Conservation (phyloP, 805 yeast genomes). For the Candida peoriensis region DNA sequence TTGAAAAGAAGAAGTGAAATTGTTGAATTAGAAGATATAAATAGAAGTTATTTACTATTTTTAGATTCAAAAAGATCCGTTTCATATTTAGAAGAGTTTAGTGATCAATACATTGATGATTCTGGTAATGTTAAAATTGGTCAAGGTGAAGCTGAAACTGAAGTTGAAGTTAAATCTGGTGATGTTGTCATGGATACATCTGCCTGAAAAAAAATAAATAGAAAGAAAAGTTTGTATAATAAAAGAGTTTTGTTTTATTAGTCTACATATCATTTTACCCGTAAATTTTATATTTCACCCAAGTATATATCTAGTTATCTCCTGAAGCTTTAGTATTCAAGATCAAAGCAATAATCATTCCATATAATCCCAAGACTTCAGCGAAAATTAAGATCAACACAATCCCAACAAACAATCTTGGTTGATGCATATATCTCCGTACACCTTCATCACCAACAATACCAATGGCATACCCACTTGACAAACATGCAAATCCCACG, state of each 20-base stretch:
- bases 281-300: not conserved
- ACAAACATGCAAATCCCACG: conserved; percentile 94
- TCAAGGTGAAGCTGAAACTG: conserved; percentile 24
- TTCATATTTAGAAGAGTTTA: conserved; percentile 67
- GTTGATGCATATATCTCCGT: conserved; percentile 82
- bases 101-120: conserved; percentile 71
- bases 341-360: conserved; percentile 92
- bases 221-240: not conserved
- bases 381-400: conserved; percentile 86
- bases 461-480: conserved; percentile 96
- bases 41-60: conserved; percentile 81
- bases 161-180: conserved; percentile 39
- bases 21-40: conserved; percentile 78
- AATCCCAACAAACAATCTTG: conserved; percentile 83
- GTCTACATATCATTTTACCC: not conserved
- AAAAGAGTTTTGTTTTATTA: conserved; percentile 1
- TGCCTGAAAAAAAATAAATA: conserved; percentile 8
- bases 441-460: conserved; percentile 94
- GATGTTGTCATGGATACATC: conserved; percentile 37
- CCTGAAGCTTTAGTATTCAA: conserved; percentile 85
- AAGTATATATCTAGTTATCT: conserved; percentile 26
- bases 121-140: conserved; percentile 65
- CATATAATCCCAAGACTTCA: conserved; percentile 85
- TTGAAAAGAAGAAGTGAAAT: conserved; percentile 65
- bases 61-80: conserved; percentile 89